These are phyloP conservation scores for Bipolaris gigantea DNA, from an alignment of 2,329 filamentous ascomycete species.

Conservation along the genomic window DNA sequence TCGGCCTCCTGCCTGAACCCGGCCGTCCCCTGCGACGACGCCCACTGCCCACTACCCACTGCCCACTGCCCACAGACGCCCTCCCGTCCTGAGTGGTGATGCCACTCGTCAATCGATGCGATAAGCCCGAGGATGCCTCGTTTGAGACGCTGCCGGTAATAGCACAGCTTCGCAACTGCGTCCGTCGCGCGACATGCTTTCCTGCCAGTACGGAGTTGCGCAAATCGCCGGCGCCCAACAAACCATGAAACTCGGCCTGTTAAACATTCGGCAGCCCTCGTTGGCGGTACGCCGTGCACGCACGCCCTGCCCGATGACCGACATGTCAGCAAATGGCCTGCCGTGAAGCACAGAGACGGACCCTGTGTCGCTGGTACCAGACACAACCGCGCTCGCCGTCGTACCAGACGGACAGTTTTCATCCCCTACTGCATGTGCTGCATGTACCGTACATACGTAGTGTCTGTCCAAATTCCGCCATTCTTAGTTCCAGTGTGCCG, in stretches of 20 bases:
- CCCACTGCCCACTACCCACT: too few relatives aligned
- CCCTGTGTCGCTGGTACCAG: constrained; percentile 3
- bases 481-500: not conserved
- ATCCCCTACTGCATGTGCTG: not conserved
- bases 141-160: not conserved
- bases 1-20: constrained; percentile 2
- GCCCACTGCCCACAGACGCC: constrained; percentile 6
- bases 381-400: constrained; percentile 5
- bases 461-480: not conserved
- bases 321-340: constrained; percentile 5
- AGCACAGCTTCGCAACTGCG: not conserved
- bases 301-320: constrained; percentile 3
- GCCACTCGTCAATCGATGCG: constrained; percentile 11
- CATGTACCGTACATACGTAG: not conserved
- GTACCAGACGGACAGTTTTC: not conserved
- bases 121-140: constrained; percentile 6
- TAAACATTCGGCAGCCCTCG: not conserved
- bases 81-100: constrained; percentile 11
- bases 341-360: constrained; percentile 9
- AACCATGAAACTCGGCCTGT: constrained; percentile 1
- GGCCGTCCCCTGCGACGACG: constrained; percentile 8
- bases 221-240: constrained; percentile 6
- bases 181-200: too few relatives aligned
- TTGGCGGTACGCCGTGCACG: constrained; percentile 11
- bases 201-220: not conserved